Evolutionary conservation across 1,284 basidiomycete genomes (phyloP).

Genomic region (Puccinia polysora): DNA sequence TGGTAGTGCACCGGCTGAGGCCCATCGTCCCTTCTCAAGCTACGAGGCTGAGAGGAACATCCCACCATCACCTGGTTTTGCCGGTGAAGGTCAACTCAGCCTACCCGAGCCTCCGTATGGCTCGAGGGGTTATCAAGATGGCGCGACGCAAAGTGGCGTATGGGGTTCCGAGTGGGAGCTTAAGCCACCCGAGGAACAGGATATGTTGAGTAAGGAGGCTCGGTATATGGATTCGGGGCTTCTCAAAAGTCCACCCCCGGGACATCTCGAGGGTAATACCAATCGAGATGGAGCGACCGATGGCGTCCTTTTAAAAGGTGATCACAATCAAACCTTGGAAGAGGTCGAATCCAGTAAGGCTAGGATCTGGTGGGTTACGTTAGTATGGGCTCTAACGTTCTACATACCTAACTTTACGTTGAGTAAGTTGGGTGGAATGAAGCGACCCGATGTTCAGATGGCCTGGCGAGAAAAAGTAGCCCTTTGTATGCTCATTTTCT

Average conservation of each 20-base stretch:
- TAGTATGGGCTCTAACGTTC: conserved; percentile 87
- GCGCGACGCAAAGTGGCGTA: conserved; percentile 21
- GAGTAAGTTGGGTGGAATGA: conserved; percentile 75
- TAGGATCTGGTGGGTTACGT: conserved; percentile 76
- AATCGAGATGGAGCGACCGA: conserved; percentile 47
- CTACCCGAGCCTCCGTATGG: conserved; percentile 6
- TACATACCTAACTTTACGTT: conserved; percentile 77
- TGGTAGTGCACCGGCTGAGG: conserved; percentile 9
- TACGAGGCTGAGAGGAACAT: conserved; percentile 33
- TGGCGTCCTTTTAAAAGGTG: conserved; percentile 47
- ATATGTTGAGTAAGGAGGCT: conserved; percentile 28
- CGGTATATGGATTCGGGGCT: conserved; percentile 20
- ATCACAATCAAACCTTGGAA: conserved; percentile 70
- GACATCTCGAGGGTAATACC: no score
- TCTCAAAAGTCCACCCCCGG: conserved; percentile 8
- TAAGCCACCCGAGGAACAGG: conserved; percentile 16
- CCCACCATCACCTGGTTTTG: conserved; percentile 36
- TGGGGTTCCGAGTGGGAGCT: conserved; percentile 39
- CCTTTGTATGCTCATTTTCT: conserved; percentile 75
- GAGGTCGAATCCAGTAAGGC: conserved; percentile 71
- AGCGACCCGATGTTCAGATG: conserved; percentile 85
- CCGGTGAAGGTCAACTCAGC: conserved; percentile 6
- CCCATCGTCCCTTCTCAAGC: conserved; percentile 17
- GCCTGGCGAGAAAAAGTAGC: conserved; percentile 97
- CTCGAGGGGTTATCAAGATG: conserved; percentile 18